Percentiles rank a stretch among this genome's conserved stretches.
Evolutionary conservation across 495 filamentous ascomycete species (phyloP).

Genomic region (Podospora appendiculata): DNA sequence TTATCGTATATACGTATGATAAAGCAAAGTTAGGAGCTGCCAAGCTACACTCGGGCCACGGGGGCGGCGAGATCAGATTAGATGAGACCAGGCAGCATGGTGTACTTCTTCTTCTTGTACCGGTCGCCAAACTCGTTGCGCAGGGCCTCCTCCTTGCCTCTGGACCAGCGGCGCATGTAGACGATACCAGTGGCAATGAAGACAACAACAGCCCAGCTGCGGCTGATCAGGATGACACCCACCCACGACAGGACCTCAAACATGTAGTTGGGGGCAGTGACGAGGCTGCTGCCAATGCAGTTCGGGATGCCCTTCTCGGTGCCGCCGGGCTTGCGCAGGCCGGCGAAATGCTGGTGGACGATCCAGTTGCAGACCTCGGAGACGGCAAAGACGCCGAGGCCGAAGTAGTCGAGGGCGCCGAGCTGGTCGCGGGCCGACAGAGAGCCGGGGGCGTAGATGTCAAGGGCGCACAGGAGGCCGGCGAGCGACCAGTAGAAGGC

Average conservation of each 20-base stretch:
- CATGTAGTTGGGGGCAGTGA: slow-evolving; percentile 96
- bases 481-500: slow-evolving; percentile 83
- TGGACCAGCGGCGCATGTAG: slow-evolving; percentile 82
- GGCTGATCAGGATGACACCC: slow-evolving; percentile 65
- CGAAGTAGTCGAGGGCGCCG: slow-evolving; percentile 48
- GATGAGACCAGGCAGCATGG: slow-evolving; percentile 64
- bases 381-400: slow-evolving; percentile 60
- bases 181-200: slow-evolving; percentile 59
- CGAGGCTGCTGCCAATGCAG: slow-evolving; percentile 75
- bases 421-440: slow-evolving; percentile 39
- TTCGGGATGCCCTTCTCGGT: slow-evolving; percentile 81
- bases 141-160: slow-evolving; percentile 86
- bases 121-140: slow-evolving; percentile 81
- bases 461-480: slow-evolving; percentile 75
- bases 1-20: neutral
- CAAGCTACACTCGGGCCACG: neutral
- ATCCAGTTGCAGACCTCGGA: slow-evolving; percentile 74
- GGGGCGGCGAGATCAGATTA: slow-evolving; percentile 8
- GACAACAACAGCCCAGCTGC: slow-evolving; percentile 65
- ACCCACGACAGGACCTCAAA: slow-evolving; percentile 86
- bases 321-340: slow-evolving; percentile 68
- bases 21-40: neutral
- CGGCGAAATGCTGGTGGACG: slow-evolving; percentile 67
- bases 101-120: slow-evolving; percentile 82
- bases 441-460: slow-evolving; percentile 70